Evolutionary conservation across 2,329 filamentous ascomycete species (phyloP).

Genomic region (Akanthomyces lecanii): DNA sequence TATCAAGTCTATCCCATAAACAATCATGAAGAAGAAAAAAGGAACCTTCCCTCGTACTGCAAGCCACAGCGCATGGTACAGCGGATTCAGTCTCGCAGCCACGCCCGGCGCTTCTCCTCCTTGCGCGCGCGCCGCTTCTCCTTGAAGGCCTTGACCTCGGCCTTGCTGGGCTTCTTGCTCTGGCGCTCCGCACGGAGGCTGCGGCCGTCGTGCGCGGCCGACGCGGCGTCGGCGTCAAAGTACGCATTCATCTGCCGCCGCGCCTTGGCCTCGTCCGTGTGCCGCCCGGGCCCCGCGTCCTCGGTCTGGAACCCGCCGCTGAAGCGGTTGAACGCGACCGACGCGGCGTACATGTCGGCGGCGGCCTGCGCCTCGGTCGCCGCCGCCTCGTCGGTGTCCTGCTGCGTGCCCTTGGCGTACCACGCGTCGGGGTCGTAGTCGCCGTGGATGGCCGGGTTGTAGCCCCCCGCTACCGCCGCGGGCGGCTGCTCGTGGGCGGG

Average conservation of each 20-base stretch:
- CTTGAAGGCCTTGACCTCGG: slow-evolving; percentile 86
- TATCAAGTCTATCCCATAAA: neutral
- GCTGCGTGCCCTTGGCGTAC: slow-evolving; percentile 64
- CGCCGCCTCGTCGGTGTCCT: slow-evolving; percentile 27
- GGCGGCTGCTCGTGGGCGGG: slow-evolving; percentile 34
- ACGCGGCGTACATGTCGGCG: slow-evolving; percentile 56
- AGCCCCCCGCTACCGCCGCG: slow-evolving; percentile 63
- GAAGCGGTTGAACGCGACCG: slow-evolving; percentile 84
- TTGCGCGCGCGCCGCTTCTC: slow-evolving; percentile 86
- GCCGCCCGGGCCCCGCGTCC: slow-evolving; percentile 65
- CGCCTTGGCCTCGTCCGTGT: slow-evolving; percentile 84
- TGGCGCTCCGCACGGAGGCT: slow-evolving; percentile 89
- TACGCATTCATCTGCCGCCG: slow-evolving; percentile 86
- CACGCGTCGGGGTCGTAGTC: slow-evolving; percentile 95
- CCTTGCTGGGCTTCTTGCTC: slow-evolving; percentile 76
- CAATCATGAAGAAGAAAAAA: too few species aligned
- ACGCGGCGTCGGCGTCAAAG: slow-evolving; percentile 93
- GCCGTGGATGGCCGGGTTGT: slow-evolving; percentile 94
- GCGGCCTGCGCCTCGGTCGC: slow-evolving; percentile 26
- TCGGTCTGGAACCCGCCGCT: slow-evolving; percentile 76
- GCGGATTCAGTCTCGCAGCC: slow-evolving; percentile 69
- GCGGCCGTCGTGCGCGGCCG: slow-evolving; percentile 82
- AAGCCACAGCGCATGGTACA: too few species aligned
- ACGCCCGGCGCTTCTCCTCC: slow-evolving; percentile 89
- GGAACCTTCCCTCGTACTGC: neutral